Evolutionary conservation across 1,139 yeast genomes (phyloP).

Genomic region (Lodderomyces margitis): DNA sequence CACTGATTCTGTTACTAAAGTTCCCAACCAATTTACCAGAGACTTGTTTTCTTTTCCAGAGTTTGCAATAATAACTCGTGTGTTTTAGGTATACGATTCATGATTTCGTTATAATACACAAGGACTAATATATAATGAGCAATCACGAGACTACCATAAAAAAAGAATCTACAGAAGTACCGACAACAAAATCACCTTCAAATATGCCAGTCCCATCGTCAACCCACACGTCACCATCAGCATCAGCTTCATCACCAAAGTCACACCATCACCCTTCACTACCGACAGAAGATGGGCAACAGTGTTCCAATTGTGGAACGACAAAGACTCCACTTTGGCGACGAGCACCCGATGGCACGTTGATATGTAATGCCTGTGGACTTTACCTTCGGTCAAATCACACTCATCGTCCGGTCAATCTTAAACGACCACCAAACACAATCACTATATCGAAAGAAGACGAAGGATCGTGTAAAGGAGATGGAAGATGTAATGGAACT

Average conservation of each 20-base stretch:
- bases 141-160: neutral
- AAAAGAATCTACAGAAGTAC: neutral
- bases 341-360: constrained; percentile 63
- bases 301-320: constrained; percentile 67
- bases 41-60: too few species aligned
- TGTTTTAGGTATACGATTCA: neutral
- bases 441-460: constrained; percentile 41
- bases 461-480: constrained; percentile 75
- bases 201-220: neutral
- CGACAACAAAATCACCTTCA: neutral
- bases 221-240: neutral
- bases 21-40: too few species aligned
- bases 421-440: constrained; percentile 66
- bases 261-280: neutral
- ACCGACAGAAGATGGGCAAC: constrained; percentile 33
- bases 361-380: constrained; percentile 74
- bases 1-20: too few species aligned
- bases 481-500: constrained; percentile 83
- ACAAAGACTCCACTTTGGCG: constrained; percentile 70
- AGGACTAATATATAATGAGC: neutral
- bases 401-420: constrained; percentile 55
- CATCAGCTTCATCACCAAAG: neutral
- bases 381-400: constrained; percentile 54
- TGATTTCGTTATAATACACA: constrained; percentile 1
- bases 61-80: too few species aligned